Evolutionary conservation across 2,329 filamentous ascomycete genomes (phyloP), one percentile per base, ranked within the genome.

Genomic region (Trichoderma gracile): DNA sequence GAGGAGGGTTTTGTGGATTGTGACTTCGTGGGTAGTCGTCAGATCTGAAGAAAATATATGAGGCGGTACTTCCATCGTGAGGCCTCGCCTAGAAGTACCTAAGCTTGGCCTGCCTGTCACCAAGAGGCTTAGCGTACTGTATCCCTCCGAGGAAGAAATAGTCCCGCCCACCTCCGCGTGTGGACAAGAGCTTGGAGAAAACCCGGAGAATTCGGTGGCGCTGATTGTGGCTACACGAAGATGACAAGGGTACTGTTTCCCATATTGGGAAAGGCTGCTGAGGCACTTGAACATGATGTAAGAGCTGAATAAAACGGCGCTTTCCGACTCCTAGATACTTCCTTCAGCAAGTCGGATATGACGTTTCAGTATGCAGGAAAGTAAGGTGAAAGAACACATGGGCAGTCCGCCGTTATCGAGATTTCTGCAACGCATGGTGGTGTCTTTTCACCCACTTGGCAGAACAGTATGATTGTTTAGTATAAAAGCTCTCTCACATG

Each of bases 211-310:
- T 30, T 52, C n/a, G 47, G 49, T 61, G 38, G 58, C 58, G 58
- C 15, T 17, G 23, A 15, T 53, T 53, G 58, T 33, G 33, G n/a
- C 27, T 15, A 27, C 30, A 40, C 27, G 27, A 19, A 23, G 33
- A 38, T 38, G 42, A 57, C 54, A 46, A 43, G 58, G 47, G 58
- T 61, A 61, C 58, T 53, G 46, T 30, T 53, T 30, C 53, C 58
- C 58, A 38, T 53, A 45, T 53, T 4, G 12, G 47, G 58, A 53
- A 52, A 53, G 33, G 58, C 15, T n/a, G 17, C 7, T 19, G 49
- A 25, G 19, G 6, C 33, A 3, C n/a, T 19, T 6, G 49, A 52
- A 23, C 27, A 21, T 52, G 17, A 14, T 21, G 49, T n/a, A 45
- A 19, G n/a, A 38, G 33, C 33, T 38, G 33, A 38, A 38, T 17